Percentiles rank a stretch among this genome's conserved stretches.
Conservation (phyloP, 106 monocot genomes). For the Gastrodia elata region DNA sequence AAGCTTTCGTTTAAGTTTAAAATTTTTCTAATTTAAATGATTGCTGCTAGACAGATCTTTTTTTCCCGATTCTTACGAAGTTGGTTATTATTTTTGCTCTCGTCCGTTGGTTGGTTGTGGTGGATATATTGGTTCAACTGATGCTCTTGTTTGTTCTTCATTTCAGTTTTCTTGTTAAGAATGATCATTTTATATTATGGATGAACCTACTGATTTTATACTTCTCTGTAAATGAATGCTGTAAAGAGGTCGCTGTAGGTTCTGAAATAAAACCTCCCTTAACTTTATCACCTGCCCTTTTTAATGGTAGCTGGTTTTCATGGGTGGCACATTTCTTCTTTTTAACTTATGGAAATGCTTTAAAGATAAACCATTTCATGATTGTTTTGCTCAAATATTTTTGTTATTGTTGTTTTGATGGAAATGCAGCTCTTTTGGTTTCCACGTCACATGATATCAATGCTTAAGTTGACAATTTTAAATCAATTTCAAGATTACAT, state of each 20-base stretch:
- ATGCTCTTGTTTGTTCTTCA: neutral
- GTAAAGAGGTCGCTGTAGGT: neutral
- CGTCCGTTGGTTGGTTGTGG: neutral
- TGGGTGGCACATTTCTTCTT: neutral
- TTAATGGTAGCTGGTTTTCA: neutral
- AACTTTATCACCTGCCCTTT: neutral
- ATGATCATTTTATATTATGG: neutral
- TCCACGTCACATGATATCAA: no score
- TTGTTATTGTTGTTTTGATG: no score
- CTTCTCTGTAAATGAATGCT: neutral
- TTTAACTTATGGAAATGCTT: neutral
- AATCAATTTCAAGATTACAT: no score
- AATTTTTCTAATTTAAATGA: neutral
- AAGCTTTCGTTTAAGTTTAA: neutral
- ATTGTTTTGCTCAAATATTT: no score
- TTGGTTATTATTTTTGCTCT: neutral
- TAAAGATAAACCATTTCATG: no score
- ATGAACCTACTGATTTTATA: neutral
- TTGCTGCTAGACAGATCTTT: neutral
- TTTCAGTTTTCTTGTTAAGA: neutral
- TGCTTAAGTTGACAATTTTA: no score
- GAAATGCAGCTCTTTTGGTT: no score
- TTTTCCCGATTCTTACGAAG: neutral
- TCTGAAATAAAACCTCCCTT: neutral
- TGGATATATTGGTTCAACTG: neutral